Conservation (phyloP, 148 eudicot genomes). For the Simmondsia chinensis region DNA sequence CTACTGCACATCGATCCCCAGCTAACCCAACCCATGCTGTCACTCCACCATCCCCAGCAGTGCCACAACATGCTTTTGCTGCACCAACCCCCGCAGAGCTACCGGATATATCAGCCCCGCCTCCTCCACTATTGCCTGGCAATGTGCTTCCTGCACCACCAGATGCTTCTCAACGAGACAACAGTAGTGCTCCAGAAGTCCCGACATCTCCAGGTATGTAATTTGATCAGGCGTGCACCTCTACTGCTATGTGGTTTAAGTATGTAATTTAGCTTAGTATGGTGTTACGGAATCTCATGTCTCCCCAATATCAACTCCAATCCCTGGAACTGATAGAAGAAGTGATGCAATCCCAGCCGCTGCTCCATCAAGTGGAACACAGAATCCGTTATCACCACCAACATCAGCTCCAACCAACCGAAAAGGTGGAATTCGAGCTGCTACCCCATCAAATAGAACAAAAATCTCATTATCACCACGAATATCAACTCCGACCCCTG, state of each 20-base stretch:
- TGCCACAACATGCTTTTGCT: constrained; percentile 12
- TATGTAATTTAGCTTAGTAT: not conserved
- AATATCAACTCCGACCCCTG: constrained; percentile 18
- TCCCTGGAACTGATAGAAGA: constrained; percentile 14
- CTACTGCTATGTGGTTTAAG: not conserved
- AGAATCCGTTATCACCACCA: constrained; percentile 21
- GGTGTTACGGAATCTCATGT: constrained; percentile 10
- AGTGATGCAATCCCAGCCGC: constrained; percentile 21
- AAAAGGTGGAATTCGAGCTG: constrained; percentile 20
- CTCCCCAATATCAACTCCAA: constrained; percentile 15
- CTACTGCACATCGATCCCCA: constrained; percentile 27
- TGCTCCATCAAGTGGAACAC: constrained; percentile 33
- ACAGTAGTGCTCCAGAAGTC: constrained; percentile 18
- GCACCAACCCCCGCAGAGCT: constrained; percentile 12
- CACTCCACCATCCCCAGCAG: constrained; percentile 20
- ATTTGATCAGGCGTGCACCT: too few species aligned
- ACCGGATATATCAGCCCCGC: constrained; percentile 17
- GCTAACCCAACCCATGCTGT: constrained; percentile 10
- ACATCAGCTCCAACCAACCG: constrained; percentile 14
- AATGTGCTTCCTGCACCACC: constrained; percentile 22
- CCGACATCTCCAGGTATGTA: constrained; percentile 43
- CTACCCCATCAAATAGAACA: constrained; percentile 32
- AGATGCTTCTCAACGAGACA: constrained; percentile 14
- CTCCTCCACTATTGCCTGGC: constrained; percentile 19
- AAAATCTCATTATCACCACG: constrained; percentile 22